phyloP scores from a whole-genome alignment of 139 green algal genomes.

The Chlorella sp. region DNA sequence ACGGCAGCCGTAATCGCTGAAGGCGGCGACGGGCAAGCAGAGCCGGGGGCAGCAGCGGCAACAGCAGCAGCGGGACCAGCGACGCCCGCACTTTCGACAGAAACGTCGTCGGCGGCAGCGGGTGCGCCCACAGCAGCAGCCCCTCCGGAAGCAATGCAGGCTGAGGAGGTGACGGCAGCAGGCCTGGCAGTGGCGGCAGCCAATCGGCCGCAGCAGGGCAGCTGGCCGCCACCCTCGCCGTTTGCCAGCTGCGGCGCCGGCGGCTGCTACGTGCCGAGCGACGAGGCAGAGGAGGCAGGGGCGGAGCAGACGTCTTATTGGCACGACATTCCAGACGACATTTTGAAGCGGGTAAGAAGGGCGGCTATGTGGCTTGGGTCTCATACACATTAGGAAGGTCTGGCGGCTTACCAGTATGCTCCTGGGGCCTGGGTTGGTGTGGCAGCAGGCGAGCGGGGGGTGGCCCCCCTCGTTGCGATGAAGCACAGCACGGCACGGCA shows the following conservation, averaged over 20 bases:
- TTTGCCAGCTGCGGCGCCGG: background rate
- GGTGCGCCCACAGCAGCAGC: background rate
- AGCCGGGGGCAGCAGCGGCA: background rate
- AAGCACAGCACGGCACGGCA: no score
- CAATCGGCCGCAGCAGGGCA: background rate
- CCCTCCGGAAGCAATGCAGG: background rate
- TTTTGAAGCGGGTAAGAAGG: background rate
- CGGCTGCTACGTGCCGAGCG: background rate
- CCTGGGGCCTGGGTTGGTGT: no score
- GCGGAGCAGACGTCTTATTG: background rate
- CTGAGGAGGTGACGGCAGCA: background rate
- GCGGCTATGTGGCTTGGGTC: no score
- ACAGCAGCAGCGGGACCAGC: background rate
- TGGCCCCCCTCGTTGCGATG: no score
- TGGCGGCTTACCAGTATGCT: no score
- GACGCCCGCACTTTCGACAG: background rate
- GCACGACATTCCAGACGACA: slow-evolving; percentile 7
- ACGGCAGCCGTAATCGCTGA: background rate
- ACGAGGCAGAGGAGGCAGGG: background rate
- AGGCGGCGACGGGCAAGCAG: background rate
- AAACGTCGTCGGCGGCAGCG: background rate
- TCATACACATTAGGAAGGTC: no score
- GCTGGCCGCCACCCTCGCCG: background rate
- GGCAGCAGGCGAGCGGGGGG: no score
- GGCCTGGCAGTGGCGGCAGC: background rate